Base-by-base conservation (phyloP, 169 alveolate species). In the Miamiensis avidus region DNA sequence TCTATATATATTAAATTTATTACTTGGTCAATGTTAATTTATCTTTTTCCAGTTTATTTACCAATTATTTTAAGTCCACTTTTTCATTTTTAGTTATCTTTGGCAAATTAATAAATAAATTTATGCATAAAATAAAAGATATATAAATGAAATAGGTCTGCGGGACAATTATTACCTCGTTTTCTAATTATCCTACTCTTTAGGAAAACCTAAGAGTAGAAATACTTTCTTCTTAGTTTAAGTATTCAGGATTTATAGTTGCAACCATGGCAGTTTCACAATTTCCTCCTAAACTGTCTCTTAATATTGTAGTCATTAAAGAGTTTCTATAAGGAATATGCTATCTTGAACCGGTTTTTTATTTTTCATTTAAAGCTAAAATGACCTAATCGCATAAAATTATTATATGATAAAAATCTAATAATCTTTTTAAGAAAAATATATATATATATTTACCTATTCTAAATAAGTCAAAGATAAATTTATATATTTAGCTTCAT, bases 321-420 rank as follows among this genome's bases (percentile, higher is more conserved):
- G 97, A 93, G 83, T 95, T 94, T 82, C 98, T 86, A 85, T 95
- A 95, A 29, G 98, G 98, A 65, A 95, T 91, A 91, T 95, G 98
- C 31, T 77, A 88, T 86, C 95, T 88, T 30, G 73, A 86, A 81
- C 95, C 94, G 88, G 89, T 92, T 82, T 93, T 93, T 79, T 82
- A 83, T 34, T 88, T 84, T 64, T 91, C 95, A 79, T 92, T 91
- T 78, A 94, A 84, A 79, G 97, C 95, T 29, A 94, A 85, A 33
- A 94, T 87, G 0, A 87, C 95, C 85, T 94, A 89, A 65, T 94
- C 94, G n/a, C n/a, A n/a, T n/a, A n/a, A n/a, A 31, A 93, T 90
- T 79, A 32, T 86, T 79, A 49, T 92, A 16, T 31, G 31, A n/a
- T 33, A 33, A 16, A 1, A 79, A 79, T n/a, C 29, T 0, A 30